Conservation (phyloP, 805 yeast species). For the Priceomyces carsonii region DNA sequence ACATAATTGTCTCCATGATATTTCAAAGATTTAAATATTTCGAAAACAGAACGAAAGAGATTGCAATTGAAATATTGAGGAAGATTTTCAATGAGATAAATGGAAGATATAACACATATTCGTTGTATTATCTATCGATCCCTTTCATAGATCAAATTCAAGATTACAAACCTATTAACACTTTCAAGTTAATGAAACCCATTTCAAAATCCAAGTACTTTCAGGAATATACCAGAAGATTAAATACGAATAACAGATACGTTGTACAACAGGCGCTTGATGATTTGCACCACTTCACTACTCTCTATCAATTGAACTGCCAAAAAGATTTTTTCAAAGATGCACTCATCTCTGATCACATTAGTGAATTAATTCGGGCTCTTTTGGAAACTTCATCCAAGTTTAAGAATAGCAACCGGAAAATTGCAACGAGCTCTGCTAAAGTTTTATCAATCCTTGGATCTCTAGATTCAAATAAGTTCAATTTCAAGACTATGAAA, state of each 20-base stretch:
- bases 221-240: conserved; percentile 54
- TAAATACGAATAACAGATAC: conserved; percentile 63
- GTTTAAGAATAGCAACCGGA: conserved; percentile 49
- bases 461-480: conserved; percentile 63
- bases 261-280: conserved; percentile 71
- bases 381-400: conserved; percentile 57
- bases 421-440: conserved; percentile 61
- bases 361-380: conserved; percentile 52
- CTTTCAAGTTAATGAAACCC: conserved; percentile 27
- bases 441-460: conserved; percentile 77
- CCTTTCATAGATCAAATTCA: conserved; percentile 44
- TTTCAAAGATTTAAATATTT: conserved; percentile 66
- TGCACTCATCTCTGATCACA: conserved; percentile 18
- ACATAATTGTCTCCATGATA: conserved; percentile 70
- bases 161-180: conserved; percentile 15
- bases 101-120: conserved; percentile 40
- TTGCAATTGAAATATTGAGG: conserved; percentile 55
- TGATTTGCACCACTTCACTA: conserved; percentile 58
- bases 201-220: conserved; percentile 38
- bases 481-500: conserved; percentile 44
- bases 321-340: conserved; percentile 46
- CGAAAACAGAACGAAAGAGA: conserved; percentile 44
- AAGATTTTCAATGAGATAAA: conserved; percentile 31
- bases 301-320: conserved; percentile 50
- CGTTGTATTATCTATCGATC: conserved; percentile 54